Conservation (phyloP, 2,329 filamentous ascomycete genomes). For the Claviceps sp. region DNA sequence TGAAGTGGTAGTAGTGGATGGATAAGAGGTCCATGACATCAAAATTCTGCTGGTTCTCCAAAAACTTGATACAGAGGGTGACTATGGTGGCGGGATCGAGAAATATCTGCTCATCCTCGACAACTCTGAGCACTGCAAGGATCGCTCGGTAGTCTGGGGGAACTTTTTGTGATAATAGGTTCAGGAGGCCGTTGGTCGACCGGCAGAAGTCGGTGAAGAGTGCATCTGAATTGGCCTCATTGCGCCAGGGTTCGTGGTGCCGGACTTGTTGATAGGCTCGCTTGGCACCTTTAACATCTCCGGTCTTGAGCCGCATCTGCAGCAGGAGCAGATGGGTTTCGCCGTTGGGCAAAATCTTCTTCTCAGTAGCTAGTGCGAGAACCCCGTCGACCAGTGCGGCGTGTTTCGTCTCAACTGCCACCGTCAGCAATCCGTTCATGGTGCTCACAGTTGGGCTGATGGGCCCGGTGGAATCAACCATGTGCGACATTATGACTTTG, state of each 20-base stretch:
- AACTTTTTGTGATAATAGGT: slow-evolving; percentile 47
- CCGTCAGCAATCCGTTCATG: slow-evolving; percentile 64
- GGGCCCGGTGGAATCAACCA: slow-evolving; percentile 46
- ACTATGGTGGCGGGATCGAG: slow-evolving; percentile 65
- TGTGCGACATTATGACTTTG: slow-evolving; percentile 49
- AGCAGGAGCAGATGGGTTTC: slow-evolving; percentile 63
- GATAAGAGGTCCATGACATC: slow-evolving; percentile 77
- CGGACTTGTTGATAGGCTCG: slow-evolving; percentile 42
- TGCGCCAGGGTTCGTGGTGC: slow-evolving; percentile 22
- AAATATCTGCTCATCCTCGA: slow-evolving; percentile 55
- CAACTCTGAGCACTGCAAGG: slow-evolving; percentile 55
- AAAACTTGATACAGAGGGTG: slow-evolving; percentile 57
- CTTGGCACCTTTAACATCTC: slow-evolving; percentile 58
- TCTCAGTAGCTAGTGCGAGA: slow-evolving; percentile 50
- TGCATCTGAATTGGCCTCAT: slow-evolving; percentile 34
- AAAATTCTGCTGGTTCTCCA: slow-evolving; percentile 61
- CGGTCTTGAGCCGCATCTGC: slow-evolving; percentile 58
- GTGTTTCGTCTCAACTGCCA: slow-evolving; percentile 57
- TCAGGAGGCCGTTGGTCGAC: slow-evolving; percentile 58
- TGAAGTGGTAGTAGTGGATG: slow-evolving; percentile 56
- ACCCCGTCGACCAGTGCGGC: slow-evolving; percentile 62
- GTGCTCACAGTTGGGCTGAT: slow-evolving; percentile 51
- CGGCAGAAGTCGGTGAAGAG: slow-evolving; percentile 38
- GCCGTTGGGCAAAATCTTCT: slow-evolving; percentile 52
- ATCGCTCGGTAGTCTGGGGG: slow-evolving; percentile 57